Evolutionary conservation across 306 rosid genomes (phyloP).

Genomic region (Cotoneaster glaucophyllus): DNA sequence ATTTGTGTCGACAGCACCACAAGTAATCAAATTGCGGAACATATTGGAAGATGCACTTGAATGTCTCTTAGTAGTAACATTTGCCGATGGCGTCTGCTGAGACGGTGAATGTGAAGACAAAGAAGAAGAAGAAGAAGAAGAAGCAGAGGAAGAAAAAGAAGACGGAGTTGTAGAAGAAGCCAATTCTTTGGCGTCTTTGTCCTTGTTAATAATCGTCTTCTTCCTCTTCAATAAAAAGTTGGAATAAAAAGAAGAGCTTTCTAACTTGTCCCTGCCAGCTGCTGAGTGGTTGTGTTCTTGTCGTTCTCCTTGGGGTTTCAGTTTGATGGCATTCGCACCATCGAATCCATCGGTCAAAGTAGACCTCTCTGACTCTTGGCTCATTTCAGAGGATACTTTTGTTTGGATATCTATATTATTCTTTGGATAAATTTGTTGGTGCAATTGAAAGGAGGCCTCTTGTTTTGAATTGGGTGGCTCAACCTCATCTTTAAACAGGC

Average conservation of each 20-base stretch:
- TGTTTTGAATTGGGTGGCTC: neutral
- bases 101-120: neutral
- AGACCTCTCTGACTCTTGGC: slow-evolving; percentile 48
- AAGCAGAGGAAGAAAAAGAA: slow-evolving; percentile 4
- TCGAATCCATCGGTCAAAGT: slow-evolving; percentile 35
- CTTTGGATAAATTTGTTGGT: neutral
- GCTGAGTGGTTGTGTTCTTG: slow-evolving; percentile 1
- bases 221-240: slow-evolving; percentile 18
- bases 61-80: slow-evolving; percentile 34
- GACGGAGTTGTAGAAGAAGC: slow-evolving; percentile 26
- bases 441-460: slow-evolving; percentile 17
- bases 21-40: slow-evolving; percentile 52
- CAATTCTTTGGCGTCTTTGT: slow-evolving; percentile 15
- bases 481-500: slow-evolving; percentile 4
- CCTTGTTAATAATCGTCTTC: neutral
- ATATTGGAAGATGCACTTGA: slow-evolving; percentile 40
- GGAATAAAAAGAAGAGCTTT: slow-evolving; percentile 30
- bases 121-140: slow-evolving; percentile 21
- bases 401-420: slow-evolving; percentile 15
- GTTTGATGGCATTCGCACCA: slow-evolving; percentile 15
- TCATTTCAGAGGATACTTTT: slow-evolving; percentile 40
- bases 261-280: slow-evolving; percentile 5
- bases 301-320: slow-evolving; percentile 35
- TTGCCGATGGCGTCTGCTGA: slow-evolving; percentile 17
- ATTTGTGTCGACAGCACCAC: slow-evolving; percentile 48